phyloP scores from a whole-genome alignment of 139 green algal species.

The Picochlorum sp. region DNA sequence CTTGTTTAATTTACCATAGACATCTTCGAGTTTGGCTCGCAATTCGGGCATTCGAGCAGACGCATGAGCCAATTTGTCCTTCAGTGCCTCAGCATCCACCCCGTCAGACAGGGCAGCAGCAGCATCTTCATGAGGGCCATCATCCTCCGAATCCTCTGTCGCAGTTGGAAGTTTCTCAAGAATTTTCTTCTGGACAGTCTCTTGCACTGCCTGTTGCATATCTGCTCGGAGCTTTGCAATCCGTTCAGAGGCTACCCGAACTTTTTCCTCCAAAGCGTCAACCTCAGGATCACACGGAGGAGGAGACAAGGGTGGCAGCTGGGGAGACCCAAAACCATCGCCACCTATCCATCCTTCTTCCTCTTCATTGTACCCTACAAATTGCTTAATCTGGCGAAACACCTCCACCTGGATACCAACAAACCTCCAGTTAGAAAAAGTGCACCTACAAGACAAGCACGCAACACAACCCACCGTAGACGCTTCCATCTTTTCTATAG shows the following conservation, averaged over 20 bases:
- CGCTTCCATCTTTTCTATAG: neutral
- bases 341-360: neutral
- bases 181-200: constrained; percentile 9
- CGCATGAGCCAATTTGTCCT: constrained; percentile 16
- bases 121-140: neutral
- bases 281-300: constrained; percentile 20
- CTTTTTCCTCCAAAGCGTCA: constrained; percentile 5
- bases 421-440: neutral
- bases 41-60: constrained; percentile 17
- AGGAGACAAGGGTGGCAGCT: constrained; percentile 20
- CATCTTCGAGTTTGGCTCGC: constrained; percentile 21
- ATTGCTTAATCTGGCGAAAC: constrained; percentile 3
- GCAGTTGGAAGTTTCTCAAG: constrained; percentile 5
- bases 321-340: constrained; percentile 3
- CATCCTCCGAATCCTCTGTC: constrained; percentile 3
- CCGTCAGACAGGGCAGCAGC: neutral
- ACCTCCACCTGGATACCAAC: neutral
- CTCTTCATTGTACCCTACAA: neutral
- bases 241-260: neutral
- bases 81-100: constrained; percentile 10
- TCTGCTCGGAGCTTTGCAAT: constrained; percentile 13
- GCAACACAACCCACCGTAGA: neutral
- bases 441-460: neutral
- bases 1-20: constrained; percentile 10
- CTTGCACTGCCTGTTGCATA: constrained; percentile 22